phyloP scores from a whole-genome alignment of 1,284 basidiomycete species.

The Xerocomus minutiporus region DNA sequence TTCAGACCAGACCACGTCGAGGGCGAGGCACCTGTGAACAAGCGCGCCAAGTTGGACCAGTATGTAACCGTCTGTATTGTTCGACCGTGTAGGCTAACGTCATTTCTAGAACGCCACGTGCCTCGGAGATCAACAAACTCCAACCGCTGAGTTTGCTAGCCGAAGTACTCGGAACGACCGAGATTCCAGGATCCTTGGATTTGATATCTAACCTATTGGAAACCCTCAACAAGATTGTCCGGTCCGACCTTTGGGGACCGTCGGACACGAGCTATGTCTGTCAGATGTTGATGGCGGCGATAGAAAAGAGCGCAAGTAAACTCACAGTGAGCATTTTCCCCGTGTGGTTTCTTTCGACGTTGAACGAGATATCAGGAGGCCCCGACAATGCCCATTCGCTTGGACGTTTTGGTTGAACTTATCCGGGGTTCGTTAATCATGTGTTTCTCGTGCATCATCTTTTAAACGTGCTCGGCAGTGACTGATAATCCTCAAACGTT shows the following conservation, averaged over 20 bases:
- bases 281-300: slow-evolving; percentile 79
- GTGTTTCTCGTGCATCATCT: not conserved
- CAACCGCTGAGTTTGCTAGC: slow-evolving; percentile 56
- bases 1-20: slow-evolving; percentile 45
- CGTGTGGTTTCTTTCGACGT: not conserved
- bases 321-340: slow-evolving; percentile 45
- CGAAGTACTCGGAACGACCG: slow-evolving; percentile 65
- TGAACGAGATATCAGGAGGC: slow-evolving; percentile 35
- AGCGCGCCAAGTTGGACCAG: slow-evolving; percentile 59
- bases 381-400: slow-evolving; percentile 51
- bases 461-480: slow-evolving; percentile 40
- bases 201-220: slow-evolving; percentile 75
- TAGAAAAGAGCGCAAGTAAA: slow-evolving; percentile 66
- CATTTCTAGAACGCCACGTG: slow-evolving; percentile 13
- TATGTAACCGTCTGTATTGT: slow-evolving; percentile 33
- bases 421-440: slow-evolving; percentile 61
- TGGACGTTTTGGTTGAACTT: slow-evolving; percentile 84
- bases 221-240: slow-evolving; percentile 63
- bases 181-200: slow-evolving; percentile 64
- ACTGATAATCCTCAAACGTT: slow-evolving; percentile 93
- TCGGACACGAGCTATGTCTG: slow-evolving; percentile 78
- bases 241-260: slow-evolving; percentile 40
- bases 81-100: not conserved
- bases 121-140: slow-evolving; percentile 36
- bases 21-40: slow-evolving; percentile 47